Base-by-base conservation (phyloP, 2,329 filamentous ascomycete genomes). In the Penicillium sp. region DNA sequence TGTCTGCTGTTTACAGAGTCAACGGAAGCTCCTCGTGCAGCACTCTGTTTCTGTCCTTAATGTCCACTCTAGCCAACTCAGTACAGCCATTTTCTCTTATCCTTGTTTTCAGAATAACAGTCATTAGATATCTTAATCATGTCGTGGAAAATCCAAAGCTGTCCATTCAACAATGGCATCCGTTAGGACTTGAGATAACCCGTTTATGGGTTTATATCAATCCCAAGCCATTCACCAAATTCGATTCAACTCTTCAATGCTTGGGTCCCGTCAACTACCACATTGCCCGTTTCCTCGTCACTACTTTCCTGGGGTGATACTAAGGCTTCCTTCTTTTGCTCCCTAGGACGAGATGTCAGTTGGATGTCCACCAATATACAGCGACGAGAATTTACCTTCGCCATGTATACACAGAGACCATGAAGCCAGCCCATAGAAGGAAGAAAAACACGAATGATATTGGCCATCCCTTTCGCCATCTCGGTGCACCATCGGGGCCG, bases 391-490 rank as follows among this genome's bases (percentile, higher is more conserved):
- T 24, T 38, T 51, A 61, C 54, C 58, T 48, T 54, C 52, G 45
- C 43, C 61, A 49, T 37, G 63, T 40, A 2, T 62, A 9, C 38
- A 61, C 35, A 3, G 60, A 44, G 8, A 55, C 31, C 19, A 64
- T 44, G 24, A 63, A 64, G 0, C 59, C 58, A 35, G 57, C 53
- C 74, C 72, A 77, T 21, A 75, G 63, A 3, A 75, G 57, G 38
- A 73, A 61, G 32, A 71, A 69, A 44, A 77, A 77, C 0, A 66
- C 69, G 42, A 77, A 68, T 2, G 72, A 69, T 6, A 75, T 69
- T 0, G 74, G 72, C 65, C 74, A 77, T 0, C 75, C 75, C 28
- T 73, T 74, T 2, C 60, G 69, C 75, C 75, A 78, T 31, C 69
- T 63, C 0, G 75, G 75, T 0, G 72, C 72, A 3, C 71, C 69